Conservation (phyloP, 108 stramenopile genomes). For the Fistulifera pelliculosa region DNA sequence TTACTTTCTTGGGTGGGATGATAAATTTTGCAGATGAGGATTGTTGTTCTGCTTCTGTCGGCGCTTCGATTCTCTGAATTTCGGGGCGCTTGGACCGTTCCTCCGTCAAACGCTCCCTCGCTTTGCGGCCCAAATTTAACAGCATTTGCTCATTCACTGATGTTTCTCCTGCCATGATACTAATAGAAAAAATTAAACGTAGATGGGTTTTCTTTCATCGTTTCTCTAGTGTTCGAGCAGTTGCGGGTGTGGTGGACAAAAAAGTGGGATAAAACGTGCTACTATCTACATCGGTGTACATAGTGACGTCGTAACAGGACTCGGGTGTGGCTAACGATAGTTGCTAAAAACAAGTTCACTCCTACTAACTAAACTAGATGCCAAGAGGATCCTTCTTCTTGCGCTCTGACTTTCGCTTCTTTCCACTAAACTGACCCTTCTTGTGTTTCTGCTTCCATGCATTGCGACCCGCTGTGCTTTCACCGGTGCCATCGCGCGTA, state of each 20-base stretch:
- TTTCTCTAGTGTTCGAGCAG: no score
- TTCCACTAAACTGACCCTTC: conserved; percentile 82
- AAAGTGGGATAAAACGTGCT: no score
- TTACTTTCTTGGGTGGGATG: neutral
- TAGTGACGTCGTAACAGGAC: no score
- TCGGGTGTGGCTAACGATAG: no score
- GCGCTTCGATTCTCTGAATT: conserved; percentile 36
- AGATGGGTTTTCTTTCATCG: no score
- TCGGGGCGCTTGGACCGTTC: conserved; percentile 55
- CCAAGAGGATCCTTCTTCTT: conserved; percentile 33
- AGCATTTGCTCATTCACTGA: conserved; percentile 10
- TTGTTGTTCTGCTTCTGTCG: conserved; percentile 1
- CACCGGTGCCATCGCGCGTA: conserved; percentile 63
- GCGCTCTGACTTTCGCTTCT: conserved; percentile 33
- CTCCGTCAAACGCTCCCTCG: conserved; percentile 44
- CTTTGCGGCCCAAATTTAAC: conserved; percentile 41
- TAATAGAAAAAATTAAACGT: conserved; percentile 32
- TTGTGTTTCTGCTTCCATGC: conserved; percentile 89
- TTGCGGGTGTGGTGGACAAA: no score
- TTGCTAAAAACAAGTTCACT: no score
- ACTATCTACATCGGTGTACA: no score
- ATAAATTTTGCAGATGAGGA: no score
- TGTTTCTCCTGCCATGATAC: conserved; percentile 45
- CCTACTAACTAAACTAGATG: no score
- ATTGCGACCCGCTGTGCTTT: conserved; percentile 80